These are phyloP conservation scores for Extremus antarcticus DNA, from an alignment of 495 filamentous ascomycete genomes.

Conservation along the genomic window DNA sequence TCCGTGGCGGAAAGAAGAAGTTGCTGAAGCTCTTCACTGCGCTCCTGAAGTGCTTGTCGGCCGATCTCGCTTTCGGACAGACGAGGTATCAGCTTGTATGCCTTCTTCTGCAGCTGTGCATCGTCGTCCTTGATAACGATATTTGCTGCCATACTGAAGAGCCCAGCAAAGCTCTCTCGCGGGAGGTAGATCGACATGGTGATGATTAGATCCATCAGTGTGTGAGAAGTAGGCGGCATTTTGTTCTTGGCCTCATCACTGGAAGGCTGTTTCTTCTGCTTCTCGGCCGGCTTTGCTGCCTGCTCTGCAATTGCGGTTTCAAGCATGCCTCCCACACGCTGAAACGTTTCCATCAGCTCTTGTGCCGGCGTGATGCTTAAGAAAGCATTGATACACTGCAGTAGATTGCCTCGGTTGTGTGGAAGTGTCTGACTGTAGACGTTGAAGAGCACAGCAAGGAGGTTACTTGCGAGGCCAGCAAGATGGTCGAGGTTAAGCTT, in stretches of 20 bases:
- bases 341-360: slow-evolving; percentile 79
- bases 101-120: slow-evolving; percentile 97
- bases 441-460: slow-evolving; percentile 92
- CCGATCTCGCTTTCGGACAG: slow-evolving; percentile 71
- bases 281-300: slow-evolving; percentile 39
- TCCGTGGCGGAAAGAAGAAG: slow-evolving; percentile 66
- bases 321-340: slow-evolving; percentile 72
- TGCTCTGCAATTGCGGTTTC: slow-evolving; percentile 60
- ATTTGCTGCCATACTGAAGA: slow-evolving; percentile 73
- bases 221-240: slow-evolving; percentile 90
- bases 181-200: slow-evolving; percentile 91
- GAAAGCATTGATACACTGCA: slow-evolving; percentile 88
- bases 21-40: slow-evolving; percentile 63
- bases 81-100: slow-evolving; percentile 90
- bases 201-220: slow-evolving; percentile 89
- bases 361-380: slow-evolving; percentile 58
- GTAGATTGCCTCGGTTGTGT: slow-evolving; percentile 76
- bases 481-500: slow-evolving; percentile 69
- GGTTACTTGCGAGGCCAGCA: slow-evolving; percentile 64
- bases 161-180: slow-evolving; percentile 60
- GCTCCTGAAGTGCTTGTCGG: slow-evolving; percentile 54
- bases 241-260: slow-evolving; percentile 46
- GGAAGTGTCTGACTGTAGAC: slow-evolving; percentile 93
- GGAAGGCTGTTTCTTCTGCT: slow-evolving; percentile 42
- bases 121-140: slow-evolving; percentile 69